Base-by-base conservation (phyloP, 1,139 yeast species). In the Hyphopichia fennica region DNA sequence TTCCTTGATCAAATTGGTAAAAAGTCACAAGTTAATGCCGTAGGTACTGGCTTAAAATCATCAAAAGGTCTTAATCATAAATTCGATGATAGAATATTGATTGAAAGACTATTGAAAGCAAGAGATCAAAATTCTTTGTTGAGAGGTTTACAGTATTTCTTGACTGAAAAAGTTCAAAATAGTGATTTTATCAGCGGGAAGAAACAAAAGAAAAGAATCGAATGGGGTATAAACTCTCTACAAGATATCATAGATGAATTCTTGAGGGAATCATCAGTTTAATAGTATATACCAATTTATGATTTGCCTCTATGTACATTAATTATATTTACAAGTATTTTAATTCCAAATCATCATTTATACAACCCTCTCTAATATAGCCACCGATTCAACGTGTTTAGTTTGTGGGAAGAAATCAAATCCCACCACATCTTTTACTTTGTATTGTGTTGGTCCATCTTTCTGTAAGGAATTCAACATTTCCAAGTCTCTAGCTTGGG, bases 381-480 rank as follows among this genome's bases (percentile, higher is more conserved):
- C 77, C 3, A 73, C 62, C 1, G 74, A 60, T 50, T 73, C 79
- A 10, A 73, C 75, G 48, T 73, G 79, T 58, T 93, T 96, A 0
- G 99, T 93, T 63, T 91, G 98, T 3, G 99, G 99, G 73, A 72
- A 73, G 54, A 73, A 73, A 48, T 73, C 79, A 51, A 72, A 73
- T 3, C 78, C 79, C 1, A 54, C 55, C 3, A 73, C 54, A 6
- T 63, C 64, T 43, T 54, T 55, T 3, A 73, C 58, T 32, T 44
- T 54, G 42, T 73, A 73, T 19, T 55, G 45, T 2, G 38, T 40
- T 2, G 46, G 40, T 1, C 40, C 35, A 1, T 43, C 41, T 2
- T 46, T 42, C 45, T 62, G 68, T 18, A 69, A 45, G 4, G 51
- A 46, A 39, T 56, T 52, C 34, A 73, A 64, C 17, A 46, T 51